Percentiles rank a stretch among this genome's conserved stretches.
phyloP scores from a whole-genome alignment of 2,329 filamentous ascomycete species.

The Monilinia polystroma region DNA sequence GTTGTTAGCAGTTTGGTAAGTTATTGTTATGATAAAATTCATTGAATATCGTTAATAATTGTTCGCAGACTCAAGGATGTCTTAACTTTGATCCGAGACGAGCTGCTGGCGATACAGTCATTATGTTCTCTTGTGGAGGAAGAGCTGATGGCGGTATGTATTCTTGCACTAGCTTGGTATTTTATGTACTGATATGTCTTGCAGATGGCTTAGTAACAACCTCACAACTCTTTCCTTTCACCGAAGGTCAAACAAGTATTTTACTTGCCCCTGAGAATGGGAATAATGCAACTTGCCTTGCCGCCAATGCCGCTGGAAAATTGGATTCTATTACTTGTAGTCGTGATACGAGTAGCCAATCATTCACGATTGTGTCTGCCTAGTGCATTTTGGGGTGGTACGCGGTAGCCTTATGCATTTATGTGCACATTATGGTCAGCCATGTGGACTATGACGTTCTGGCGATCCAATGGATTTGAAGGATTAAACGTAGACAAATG shows the following conservation, averaged over 20 bases:
- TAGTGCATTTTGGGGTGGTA: background rate
- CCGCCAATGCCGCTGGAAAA: slow-evolving; percentile 36
- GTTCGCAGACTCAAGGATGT: slow-evolving; percentile 53
- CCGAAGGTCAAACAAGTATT: slow-evolving; percentile 42
- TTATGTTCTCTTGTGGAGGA: slow-evolving; percentile 60
- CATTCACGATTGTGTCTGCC: slow-evolving; percentile 28
- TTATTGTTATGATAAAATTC: background rate
- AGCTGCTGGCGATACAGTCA: slow-evolving; percentile 51
- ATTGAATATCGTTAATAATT: background rate
- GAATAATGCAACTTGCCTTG: slow-evolving; percentile 46
- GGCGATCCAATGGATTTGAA: too few species aligned
- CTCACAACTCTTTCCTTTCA: slow-evolving; percentile 52
- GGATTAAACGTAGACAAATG: too few species aligned
- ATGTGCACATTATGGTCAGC: too few species aligned
- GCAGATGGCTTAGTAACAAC: slow-evolving; percentile 41
- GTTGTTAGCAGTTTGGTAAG: slow-evolving; percentile 54
- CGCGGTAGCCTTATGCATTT: background rate
- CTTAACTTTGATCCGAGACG: slow-evolving; percentile 58
- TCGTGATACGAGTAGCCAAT: slow-evolving; percentile 26
- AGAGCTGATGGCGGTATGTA: slow-evolving; percentile 50
- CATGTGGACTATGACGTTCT: too few species aligned
- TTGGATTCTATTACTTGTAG: slow-evolving; percentile 32
- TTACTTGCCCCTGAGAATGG: slow-evolving; percentile 48
- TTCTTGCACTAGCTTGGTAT: background rate
- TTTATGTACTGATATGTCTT: background rate